Percentiles rank a stretch among this genome's conserved stretches.
Evolutionary conservation across 345 rosid species (phyloP).

Genomic region (Gossypium ekmanianum): DNA sequence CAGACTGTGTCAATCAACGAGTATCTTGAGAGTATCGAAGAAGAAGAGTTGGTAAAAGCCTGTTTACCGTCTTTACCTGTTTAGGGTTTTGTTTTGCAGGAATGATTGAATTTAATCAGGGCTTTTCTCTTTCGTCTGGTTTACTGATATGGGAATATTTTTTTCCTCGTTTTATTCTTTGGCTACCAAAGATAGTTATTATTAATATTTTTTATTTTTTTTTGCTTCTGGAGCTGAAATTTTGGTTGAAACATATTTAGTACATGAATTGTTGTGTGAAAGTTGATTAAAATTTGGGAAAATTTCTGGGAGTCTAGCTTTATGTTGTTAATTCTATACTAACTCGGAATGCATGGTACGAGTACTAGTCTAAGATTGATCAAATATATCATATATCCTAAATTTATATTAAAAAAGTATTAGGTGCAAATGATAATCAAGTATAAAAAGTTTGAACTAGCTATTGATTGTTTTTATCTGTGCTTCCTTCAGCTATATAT

Average conservation of each 20-base stretch:
- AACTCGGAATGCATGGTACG: background rate
- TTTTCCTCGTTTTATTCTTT: background rate
- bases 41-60: constrained; percentile 68
- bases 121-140: background rate
- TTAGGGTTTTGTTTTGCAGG: constrained; percentile 3
- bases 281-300: background rate
- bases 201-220: background rate
- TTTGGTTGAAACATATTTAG: background rate
- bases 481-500: constrained; percentile 27
- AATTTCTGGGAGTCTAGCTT: background rate
- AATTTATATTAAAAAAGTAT: background rate
- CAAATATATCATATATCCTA: background rate
- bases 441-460: background rate
- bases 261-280: background rate
- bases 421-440: background rate
- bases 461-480: constrained; percentile 2
- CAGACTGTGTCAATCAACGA: constrained; percentile 69
- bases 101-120: background rate
- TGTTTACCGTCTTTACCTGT: background rate
- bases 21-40: constrained; percentile 76
- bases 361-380: background rate
- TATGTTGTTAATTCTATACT: no score
- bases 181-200: background rate
- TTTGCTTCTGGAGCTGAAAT: background rate
- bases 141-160: background rate